Base-by-base conservation (phyloP, 345 rosid species). In the Corchorus olitorius region DNA sequence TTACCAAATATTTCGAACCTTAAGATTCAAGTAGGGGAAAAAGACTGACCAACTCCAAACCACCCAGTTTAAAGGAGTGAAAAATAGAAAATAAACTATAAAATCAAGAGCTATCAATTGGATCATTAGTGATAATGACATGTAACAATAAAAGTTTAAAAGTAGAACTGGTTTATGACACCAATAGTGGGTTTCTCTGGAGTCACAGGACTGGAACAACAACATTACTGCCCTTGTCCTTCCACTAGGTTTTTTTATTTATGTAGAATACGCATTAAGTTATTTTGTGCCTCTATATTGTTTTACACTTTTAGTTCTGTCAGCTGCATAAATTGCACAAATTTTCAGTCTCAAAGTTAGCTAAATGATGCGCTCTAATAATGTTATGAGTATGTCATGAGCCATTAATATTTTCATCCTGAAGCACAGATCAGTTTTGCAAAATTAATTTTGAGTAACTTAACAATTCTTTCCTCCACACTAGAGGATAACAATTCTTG, bases 391-490 rank as follows among this genome's bases (percentile, higher is more conserved):
- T 37, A 35, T 12, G 46, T 59, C 46, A 33, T 8, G 13, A n/a
- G 13, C 16, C 37, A 50, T 34, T 52, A 52, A 34, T 52, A 70
- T 16, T 49, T 50, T 69, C 14, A 50, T 50, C 73, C 60, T 56
- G 35, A 70, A 34, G 20, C 10, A 33, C 59, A 34, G 46, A 52
- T 70, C 73, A 52, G 9, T 52, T n/a, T 49, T 49, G 73, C 59
- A 49, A 58, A 41, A 27, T 48, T 22, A 3, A 8, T 49, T 49
- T 69, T n/a, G 11, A n/a, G 53, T 70, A 52, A 34, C 46, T 69
- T 27, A 49, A 69, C 75, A 55, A 72, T 52, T 70, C 73, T 70
- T 16, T 46, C 45, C 15, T 62, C 66, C 46, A 52, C 17, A 2
- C 22, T 4, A 52, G 16, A 16, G 59, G 59, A 52, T 20, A 0